phyloP scores from a whole-genome alignment of 148 eudicot genomes.

The Amaranthus palmeri region DNA sequence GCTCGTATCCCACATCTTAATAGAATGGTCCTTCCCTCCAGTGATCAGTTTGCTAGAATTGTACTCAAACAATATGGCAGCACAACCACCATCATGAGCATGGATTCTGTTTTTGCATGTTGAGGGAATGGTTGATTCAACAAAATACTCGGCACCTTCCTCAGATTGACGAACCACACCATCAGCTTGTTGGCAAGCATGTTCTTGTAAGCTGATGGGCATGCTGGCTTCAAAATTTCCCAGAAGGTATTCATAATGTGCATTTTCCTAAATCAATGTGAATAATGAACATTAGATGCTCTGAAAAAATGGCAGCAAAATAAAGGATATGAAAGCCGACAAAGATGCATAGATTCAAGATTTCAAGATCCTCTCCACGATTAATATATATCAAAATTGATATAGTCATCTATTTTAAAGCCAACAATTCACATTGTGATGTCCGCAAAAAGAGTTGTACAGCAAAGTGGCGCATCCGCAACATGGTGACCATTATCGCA shows the following conservation, averaged over 20 bases:
- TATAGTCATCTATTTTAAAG: no score
- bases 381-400: no score
- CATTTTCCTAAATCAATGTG: conserved; percentile 55
- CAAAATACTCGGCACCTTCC: conserved; percentile 77
- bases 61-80: conserved; percentile 66
- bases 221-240: conserved; percentile 39
- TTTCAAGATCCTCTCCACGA: no score
- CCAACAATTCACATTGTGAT: no score
- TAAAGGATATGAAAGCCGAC: background rate
- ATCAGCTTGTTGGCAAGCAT: conserved; percentile 90
- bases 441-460: no score
- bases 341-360: background rate
- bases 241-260: conserved; percentile 71
- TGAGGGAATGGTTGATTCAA: conserved; percentile 63
- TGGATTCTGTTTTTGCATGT: conserved; percentile 59
- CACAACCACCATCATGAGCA: conserved; percentile 91
- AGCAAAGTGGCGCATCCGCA: no score
- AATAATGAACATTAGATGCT: background rate
- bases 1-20: conserved; percentile 87
- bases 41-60: conserved; percentile 66
- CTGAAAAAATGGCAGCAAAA: background rate
- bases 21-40: conserved; percentile 80
- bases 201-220: conserved; percentile 49
- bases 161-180: conserved; percentile 88
- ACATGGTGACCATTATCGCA: no score